Evolutionary conservation across 176 grass and related monocot genomes (phyloP).

Genomic region (Raddia distichophylla): DNA sequence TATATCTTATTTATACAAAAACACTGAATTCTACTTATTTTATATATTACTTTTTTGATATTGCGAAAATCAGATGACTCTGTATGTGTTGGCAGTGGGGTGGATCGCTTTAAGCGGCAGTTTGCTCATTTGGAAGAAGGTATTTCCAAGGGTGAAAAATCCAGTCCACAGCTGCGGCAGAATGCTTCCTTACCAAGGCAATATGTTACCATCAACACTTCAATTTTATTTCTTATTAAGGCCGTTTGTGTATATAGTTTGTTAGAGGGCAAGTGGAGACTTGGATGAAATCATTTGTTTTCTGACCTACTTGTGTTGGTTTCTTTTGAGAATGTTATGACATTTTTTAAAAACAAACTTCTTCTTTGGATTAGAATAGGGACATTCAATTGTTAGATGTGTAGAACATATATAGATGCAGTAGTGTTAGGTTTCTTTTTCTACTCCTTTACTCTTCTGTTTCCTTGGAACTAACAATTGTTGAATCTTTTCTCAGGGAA

Average conservation of each 20-base stretch:
- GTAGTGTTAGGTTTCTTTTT: not conserved
- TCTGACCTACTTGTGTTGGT: not conserved
- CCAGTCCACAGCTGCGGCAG: slow-evolving; percentile 66
- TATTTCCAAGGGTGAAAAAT: slow-evolving; percentile 69
- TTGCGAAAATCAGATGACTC: slow-evolving; percentile 27
- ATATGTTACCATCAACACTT: slow-evolving; percentile 33
- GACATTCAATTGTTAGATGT: not conserved
- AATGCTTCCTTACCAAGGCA: slow-evolving; percentile 97
- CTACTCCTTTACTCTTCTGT: not conserved
- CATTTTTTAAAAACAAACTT: slow-evolving; percentile 25
- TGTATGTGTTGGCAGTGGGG: slow-evolving; percentile 64
- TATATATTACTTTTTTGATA: slow-evolving; percentile 22
- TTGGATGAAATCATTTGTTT: not conserved
- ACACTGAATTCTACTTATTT: slow-evolving; percentile 17
- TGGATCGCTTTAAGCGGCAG: slow-evolving; percentile 93
- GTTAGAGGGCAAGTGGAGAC: not conserved
- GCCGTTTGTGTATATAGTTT: not conserved
- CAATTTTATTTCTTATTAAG: not conserved
- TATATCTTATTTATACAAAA: slow-evolving; percentile 9
- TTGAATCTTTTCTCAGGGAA: slow-evolving; percentile 62
- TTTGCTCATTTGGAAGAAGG: slow-evolving; percentile 99
- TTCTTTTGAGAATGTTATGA: slow-evolving; percentile 7
- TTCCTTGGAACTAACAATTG: slow-evolving; percentile 33
- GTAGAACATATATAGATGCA: slow-evolving; percentile 8
- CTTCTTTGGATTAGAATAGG: not conserved